Percentiles rank a stretch among this genome's conserved stretches.
These are phyloP conservation scores for Fusarium mundagurra DNA, from an alignment of 2,329 filamentous ascomycete species.

Conservation along the genomic window DNA sequence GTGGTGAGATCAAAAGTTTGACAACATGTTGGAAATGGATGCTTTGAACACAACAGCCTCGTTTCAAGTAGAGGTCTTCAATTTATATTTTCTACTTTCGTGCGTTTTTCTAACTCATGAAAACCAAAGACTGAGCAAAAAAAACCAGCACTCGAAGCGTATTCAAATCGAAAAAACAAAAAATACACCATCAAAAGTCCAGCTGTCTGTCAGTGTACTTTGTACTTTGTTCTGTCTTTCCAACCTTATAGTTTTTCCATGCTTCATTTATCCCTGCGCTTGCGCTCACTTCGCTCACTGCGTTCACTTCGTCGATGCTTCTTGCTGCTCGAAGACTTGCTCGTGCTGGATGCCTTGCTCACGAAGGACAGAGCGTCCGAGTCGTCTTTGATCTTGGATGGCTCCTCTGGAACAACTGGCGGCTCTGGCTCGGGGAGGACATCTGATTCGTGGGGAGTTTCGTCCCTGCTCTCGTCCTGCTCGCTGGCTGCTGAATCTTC, in stretches of 20 bases:
- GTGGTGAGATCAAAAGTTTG: accelerated
- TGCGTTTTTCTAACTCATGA: neutral
- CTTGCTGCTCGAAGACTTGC: slow-evolving; percentile 23
- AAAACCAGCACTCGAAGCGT: slow-evolving; percentile 12
- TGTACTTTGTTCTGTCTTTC: slow-evolving; percentile 27
- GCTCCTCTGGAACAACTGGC: neutral
- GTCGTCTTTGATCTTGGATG: slow-evolving; percentile 14
- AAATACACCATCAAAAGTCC: slow-evolving; percentile 30
- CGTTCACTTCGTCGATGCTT: slow-evolving; percentile 30
- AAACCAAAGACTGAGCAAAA: neutral
- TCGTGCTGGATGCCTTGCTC: slow-evolving; percentile 17
- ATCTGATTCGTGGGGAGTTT: slow-evolving; percentile 14
- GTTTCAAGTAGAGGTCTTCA: neutral
- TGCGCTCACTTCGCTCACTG: slow-evolving; percentile 24
- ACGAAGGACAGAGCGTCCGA: slow-evolving; percentile 6
- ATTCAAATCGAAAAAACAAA: slow-evolving; percentile 13
- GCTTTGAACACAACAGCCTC: neutral
- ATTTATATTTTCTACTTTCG: slow-evolving; percentile 15
- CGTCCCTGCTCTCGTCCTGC: slow-evolving; percentile 22
- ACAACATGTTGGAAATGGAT: neutral
- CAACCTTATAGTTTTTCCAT: slow-evolving; percentile 1
- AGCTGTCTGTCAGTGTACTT: slow-evolving; percentile 23
- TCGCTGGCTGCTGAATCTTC: slow-evolving; percentile 22
- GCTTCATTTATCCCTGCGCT: slow-evolving; percentile 28
- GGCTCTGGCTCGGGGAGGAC: neutral